phyloP scores from a whole-genome alignment of 2,329 filamentous ascomycete species.

The Bipolaris victoriae region DNA sequence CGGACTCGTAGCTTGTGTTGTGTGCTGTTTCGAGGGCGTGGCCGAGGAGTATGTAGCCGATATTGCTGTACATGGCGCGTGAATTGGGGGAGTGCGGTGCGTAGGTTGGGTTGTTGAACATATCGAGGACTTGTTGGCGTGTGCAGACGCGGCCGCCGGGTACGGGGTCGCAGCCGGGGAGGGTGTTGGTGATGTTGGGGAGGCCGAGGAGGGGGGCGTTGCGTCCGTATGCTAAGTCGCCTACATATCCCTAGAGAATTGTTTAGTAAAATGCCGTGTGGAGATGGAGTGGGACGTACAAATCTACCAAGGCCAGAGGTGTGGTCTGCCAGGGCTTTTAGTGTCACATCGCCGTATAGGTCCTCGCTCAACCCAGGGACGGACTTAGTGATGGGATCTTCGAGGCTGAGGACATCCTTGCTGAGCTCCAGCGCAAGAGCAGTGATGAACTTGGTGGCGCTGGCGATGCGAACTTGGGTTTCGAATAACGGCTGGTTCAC shows the following conservation, averaged over 20 bases:
- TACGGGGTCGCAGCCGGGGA: conserved; percentile 32
- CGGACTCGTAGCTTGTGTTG: conserved; percentile 25
- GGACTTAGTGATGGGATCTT: conserved; percentile 33
- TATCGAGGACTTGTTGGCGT: conserved; percentile 23
- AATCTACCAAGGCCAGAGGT: conserved; percentile 33
- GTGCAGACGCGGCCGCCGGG: conserved; percentile 31
- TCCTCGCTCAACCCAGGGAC: conserved; percentile 27
- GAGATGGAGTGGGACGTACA: conserved; percentile 4
- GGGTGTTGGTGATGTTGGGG: conserved; percentile 20
- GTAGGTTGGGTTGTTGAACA: conserved; percentile 32
- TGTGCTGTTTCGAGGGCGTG: conserved; percentile 29
- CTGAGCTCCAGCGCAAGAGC: conserved; percentile 32
- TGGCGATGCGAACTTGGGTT: conserved; percentile 31
- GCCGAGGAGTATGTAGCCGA: conserved; percentile 33
- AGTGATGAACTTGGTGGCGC: conserved; percentile 37
- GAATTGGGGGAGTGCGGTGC: conserved; percentile 24
- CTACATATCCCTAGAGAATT: conserved; percentile 26
- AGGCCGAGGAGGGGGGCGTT: conserved; percentile 24
- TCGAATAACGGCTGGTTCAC: conserved; percentile 19
- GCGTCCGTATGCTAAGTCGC: conserved; percentile 26
- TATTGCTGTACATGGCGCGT: conserved; percentile 31
- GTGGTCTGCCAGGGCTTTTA: conserved; percentile 28
- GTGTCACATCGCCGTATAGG: conserved; percentile 29
- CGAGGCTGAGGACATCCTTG: conserved; percentile 25
- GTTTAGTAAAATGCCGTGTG: not conserved